Evolutionary conservation across 306 rosid species (phyloP).

Genomic region (Macrotyloma uniflorum): DNA sequence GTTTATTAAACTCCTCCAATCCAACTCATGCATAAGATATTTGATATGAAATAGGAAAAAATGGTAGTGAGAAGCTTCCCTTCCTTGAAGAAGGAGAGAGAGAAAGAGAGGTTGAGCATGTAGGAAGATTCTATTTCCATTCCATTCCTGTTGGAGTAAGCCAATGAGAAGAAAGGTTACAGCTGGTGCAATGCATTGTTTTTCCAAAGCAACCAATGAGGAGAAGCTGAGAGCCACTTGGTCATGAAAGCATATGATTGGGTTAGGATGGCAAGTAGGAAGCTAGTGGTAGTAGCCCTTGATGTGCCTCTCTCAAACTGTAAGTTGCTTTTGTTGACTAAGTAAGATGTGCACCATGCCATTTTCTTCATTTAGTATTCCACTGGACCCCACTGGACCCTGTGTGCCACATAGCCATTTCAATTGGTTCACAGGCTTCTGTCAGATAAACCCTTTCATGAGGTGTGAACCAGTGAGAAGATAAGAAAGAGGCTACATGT

Average conservation of each 20-base stretch:
- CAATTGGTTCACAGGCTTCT: slow-evolving; percentile 42
- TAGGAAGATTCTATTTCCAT: slow-evolving; percentile 29
- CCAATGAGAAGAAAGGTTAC: slow-evolving; percentile 11
- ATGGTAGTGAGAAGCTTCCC: neutral
- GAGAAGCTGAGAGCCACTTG: slow-evolving; percentile 41
- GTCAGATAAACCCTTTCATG: slow-evolving; percentile 19
- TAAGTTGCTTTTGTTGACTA: slow-evolving; percentile 66
- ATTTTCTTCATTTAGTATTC: neutral
- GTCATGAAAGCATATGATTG: slow-evolving; percentile 23
- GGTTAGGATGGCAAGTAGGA: neutral
- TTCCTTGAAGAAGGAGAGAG: neutral
- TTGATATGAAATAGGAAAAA: no score
- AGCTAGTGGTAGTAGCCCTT: slow-evolving; percentile 7
- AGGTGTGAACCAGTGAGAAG: neutral
- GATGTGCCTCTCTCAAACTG: neutral
- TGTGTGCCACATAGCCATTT: slow-evolving; percentile 60
- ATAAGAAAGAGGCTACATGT: slow-evolving; percentile 17
- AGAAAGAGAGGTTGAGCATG: neutral
- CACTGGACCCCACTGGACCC: slow-evolving; percentile 42
- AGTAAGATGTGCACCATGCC: slow-evolving; percentile 20
- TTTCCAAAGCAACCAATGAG: slow-evolving; percentile 34
- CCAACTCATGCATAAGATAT: no score
- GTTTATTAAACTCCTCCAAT: no score
- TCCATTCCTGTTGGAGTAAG: neutral
- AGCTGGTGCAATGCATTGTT: slow-evolving; percentile 34